Conservation (phyloP, 306 rosid genomes). For the Morella rubra region DNA sequence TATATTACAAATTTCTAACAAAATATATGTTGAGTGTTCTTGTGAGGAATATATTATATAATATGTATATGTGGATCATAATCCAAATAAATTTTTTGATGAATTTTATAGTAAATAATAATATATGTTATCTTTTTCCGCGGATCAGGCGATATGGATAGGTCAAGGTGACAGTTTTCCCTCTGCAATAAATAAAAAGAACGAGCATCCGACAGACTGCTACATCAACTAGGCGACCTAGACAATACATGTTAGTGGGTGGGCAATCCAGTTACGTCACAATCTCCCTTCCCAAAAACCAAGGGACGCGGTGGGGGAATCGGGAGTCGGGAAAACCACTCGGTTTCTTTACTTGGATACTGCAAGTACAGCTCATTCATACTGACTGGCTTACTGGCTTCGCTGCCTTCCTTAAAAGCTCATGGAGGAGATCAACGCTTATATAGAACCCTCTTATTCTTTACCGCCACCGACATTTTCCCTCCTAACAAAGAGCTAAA, state of each 20-base stretch:
- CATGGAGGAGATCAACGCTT: slow-evolving; percentile 10
- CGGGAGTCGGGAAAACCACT: not conserved
- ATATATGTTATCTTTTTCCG: no score
- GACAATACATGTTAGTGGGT: not conserved
- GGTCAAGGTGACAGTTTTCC: no score
- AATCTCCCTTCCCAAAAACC: not conserved
- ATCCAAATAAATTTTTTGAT: no score
- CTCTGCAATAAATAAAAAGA: not conserved
- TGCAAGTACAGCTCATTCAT: slow-evolving; percentile 44
- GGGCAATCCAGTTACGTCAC: not conserved
- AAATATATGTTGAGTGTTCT: no score
- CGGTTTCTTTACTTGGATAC: not conserved
- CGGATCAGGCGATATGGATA: no score
- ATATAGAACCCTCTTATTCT: slow-evolving; percentile 17
- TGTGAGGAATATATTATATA: no score
- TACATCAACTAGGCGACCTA: not conserved
- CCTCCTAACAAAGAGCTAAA: slow-evolving; percentile 10
- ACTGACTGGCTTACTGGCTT: not conserved
- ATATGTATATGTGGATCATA: no score
- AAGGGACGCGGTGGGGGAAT: slow-evolving; percentile 10
- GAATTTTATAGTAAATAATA: no score
- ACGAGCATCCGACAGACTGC: not conserved
- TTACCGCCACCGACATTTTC: slow-evolving; percentile 32
- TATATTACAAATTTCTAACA: no score
- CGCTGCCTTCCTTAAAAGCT: not conserved